Conservation (phyloP, 2,329 filamentous ascomycete species). For the Trichoderma atrobrunneum region DNA sequence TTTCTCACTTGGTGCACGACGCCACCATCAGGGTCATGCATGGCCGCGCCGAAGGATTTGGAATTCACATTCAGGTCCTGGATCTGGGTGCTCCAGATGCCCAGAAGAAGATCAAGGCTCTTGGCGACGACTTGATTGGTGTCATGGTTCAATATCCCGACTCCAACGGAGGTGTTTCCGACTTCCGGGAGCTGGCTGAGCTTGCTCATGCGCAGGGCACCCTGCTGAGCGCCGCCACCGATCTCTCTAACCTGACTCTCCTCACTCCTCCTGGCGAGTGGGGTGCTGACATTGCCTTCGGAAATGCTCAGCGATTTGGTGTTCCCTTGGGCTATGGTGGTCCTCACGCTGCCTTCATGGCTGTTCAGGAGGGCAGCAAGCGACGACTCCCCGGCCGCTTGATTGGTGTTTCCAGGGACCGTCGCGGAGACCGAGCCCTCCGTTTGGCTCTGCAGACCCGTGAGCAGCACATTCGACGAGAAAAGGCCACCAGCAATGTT, state of each 20-base stretch:
- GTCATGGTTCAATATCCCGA: constrained; percentile 95
- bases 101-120: constrained; percentile 63
- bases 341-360: constrained; percentile 96
- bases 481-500: constrained; percentile 97
- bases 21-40: constrained; percentile 82
- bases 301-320: constrained; percentile 86
- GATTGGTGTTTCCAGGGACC: constrained; percentile 88
- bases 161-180: constrained; percentile 74
- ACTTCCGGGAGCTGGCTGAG: constrained; percentile 72
- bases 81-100: constrained; percentile 65
- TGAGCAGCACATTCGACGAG: constrained; percentile 92
- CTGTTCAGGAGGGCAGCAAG: constrained; percentile 87
- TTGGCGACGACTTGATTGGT: constrained; percentile 80
- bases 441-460: constrained; percentile 85
- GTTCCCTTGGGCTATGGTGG: constrained; percentile 90
- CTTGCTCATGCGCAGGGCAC: constrained; percentile 73
- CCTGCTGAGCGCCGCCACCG: constrained; percentile 83
- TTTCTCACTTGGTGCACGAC: constrained; percentile 78
- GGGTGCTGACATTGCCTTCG: constrained; percentile 92
- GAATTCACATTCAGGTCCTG: constrained; percentile 70
- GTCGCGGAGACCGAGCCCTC: constrained; percentile 76
- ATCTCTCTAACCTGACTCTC: constrained; percentile 81
- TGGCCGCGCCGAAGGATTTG: constrained; percentile 87
- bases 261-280: constrained; percentile 90
- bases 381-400: constrained; percentile 89